Evolutionary conservation across 148 eudicot species (phyloP), one percentile per base, ranked within the genome.

Genomic region (Rhododendron griersonianum): DNA sequence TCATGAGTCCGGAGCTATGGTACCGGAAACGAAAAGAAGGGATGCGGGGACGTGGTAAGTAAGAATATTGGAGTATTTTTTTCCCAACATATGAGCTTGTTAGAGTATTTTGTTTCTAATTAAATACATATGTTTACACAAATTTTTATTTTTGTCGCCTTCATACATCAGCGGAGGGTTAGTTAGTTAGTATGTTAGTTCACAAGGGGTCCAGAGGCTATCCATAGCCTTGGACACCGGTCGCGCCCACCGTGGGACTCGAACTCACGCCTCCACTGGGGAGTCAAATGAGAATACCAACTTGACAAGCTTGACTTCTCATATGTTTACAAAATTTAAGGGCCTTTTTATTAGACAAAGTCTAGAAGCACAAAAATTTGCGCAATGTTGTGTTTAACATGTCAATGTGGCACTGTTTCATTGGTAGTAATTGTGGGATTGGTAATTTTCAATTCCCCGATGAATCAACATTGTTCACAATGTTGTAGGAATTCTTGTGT

Each of bases 1-100:
- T 2, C 87, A 84, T 0, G 91, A 90, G 82, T 67, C 89, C 3
- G 53, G 76, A 11, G 78, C 84, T 59, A 0, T 30, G 39, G 37
- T 30, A 28, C 37, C 76, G 11, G 76, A 71, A 71, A 71, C 39
- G 76, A 39, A 19, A 14, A 71, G 76, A 71, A 71, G 8, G 41
- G 76, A 71, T 11, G 7, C 39, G 39, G 39, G 41, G 39, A 71
- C 76, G 18, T 30, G 76, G 76, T 71, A 30, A 13, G 76, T 71
- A 1, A 4, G 7, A 71, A 14, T 5, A 0, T 18, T 15, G 9
- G 50, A 47, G 11, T 47, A 28, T 71, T 30, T 71, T 10, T 25
- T 28, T 11, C 37, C 30, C 13, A 63, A 63, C 71, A 63, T 63
- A 63, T 9, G 3, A 63, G 30, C 71, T 63, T n/a, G 71, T 63